Conservation (phyloP, 1,139 yeast genomes). For the Yamadazyma atmosphaerica region DNA sequence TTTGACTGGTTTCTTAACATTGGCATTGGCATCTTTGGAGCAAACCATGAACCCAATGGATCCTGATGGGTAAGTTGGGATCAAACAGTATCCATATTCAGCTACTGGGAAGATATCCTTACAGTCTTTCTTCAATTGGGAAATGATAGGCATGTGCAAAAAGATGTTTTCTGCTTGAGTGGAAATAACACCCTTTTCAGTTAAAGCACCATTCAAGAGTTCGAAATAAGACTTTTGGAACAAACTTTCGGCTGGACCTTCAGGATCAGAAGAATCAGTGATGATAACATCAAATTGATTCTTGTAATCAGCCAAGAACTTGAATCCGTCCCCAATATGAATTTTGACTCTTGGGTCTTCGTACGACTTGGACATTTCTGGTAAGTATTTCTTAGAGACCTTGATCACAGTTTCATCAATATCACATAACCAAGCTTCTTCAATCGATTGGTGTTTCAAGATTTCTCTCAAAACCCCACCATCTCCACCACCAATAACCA, state of each 20-base stretch:
- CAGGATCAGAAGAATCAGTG: conserved; percentile 95
- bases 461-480: conserved; percentile 95
- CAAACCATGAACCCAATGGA: conserved; percentile 95
- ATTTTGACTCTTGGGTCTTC: conserved; percentile 79
- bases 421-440: conserved; percentile 86
- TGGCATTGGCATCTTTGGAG: conserved; percentile 65
- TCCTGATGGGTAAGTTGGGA: conserved; percentile 94
- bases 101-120: conserved; percentile 81
- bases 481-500: conserved; percentile 95
- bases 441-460: conserved; percentile 80
- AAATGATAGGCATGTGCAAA: conserved; percentile 79
- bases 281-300: conserved; percentile 83
- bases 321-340: conserved; percentile 90
- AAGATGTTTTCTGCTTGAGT: conserved; percentile 92
- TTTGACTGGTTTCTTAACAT: conserved; percentile 69
- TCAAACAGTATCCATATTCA: conserved; percentile 83
- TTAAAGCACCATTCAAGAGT: conserved; percentile 74
- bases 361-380: conserved; percentile 80
- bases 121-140: conserved; percentile 74
- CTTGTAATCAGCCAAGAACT: conserved; percentile 73
- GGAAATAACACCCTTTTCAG: conserved; percentile 84
- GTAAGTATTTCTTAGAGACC: conserved; percentile 79
- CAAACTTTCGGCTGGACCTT: conserved; percentile 90
- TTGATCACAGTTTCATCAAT: conserved; percentile 88
- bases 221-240: conserved; percentile 87